Conservation (phyloP, 805 yeast species). For the Yarrowia sp. region DNA sequence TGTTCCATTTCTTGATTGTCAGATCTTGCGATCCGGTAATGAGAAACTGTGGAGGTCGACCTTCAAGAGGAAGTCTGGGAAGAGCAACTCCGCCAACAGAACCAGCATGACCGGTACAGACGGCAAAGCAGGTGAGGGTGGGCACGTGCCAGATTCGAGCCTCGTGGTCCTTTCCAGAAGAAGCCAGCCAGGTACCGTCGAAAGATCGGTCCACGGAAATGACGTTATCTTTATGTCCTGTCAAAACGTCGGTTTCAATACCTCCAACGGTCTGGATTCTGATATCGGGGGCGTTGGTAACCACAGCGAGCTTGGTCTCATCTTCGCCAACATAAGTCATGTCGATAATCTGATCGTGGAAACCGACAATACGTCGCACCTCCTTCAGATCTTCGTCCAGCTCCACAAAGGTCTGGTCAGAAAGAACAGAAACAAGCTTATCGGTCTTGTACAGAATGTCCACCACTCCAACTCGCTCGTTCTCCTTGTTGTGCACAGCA, state of each 20-base stretch:
- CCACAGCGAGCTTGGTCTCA: conserved; percentile 58
- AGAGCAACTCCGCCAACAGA: conserved; percentile 79
- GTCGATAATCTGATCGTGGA: conserved; percentile 94
- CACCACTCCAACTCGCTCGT: conserved; percentile 69
- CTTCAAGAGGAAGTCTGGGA: conserved; percentile 47
- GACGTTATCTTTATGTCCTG: conserved; percentile 83
- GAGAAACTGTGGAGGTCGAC: conserved; percentile 57
- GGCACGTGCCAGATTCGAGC: conserved; percentile 75
- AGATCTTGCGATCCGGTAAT: conserved; percentile 83
- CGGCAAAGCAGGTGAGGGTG: conserved; percentile 49
- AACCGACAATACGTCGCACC: conserved; percentile 70
- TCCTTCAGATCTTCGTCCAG: conserved; percentile 42
- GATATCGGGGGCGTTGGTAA: conserved; percentile 89
- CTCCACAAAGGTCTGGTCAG: conserved; percentile 79
- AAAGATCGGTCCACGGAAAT: conserved; percentile 72
- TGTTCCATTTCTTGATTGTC: conserved; percentile 80
- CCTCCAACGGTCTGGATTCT: conserved; percentile 59
- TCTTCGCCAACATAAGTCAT: conserved; percentile 70
- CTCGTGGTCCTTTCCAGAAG: conserved; percentile 85
- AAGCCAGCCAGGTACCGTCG: conserved; percentile 86
- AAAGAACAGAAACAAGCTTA: conserved; percentile 43
- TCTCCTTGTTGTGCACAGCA: conserved; percentile 34
- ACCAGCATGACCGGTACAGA: conserved; percentile 81
- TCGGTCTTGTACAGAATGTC: conserved; percentile 47
- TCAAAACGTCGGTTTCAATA: conserved; percentile 56